These are phyloP conservation scores for Aspergillus arachidicola DNA, from an alignment of 2,329 filamentous ascomycete species.

Conservation along the genomic window DNA sequence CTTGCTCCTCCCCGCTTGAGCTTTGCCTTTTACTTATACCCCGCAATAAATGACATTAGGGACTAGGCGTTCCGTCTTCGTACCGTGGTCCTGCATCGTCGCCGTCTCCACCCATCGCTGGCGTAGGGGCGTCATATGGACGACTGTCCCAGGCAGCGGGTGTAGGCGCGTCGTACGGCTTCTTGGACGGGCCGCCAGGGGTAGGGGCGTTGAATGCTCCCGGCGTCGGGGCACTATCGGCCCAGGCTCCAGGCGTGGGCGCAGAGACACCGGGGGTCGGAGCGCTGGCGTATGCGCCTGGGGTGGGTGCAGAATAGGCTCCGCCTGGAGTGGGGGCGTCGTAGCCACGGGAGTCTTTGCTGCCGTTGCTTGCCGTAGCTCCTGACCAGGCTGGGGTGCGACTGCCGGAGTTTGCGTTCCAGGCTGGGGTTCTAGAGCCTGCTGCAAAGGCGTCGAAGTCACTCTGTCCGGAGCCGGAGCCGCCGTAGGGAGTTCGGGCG, in stretches of 20 bases:
- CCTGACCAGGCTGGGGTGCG: constrained; percentile 51
- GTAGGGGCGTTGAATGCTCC: constrained; percentile 50
- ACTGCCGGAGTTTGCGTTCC: constrained; percentile 51
- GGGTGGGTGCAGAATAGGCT: constrained; percentile 66
- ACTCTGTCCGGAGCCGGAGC: constrained; percentile 64
- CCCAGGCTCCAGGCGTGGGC: constrained; percentile 52
- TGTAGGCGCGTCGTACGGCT: constrained; percentile 40
- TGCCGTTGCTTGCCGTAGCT: constrained; percentile 30
- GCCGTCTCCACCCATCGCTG: constrained; percentile 39
- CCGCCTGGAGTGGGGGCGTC: constrained; percentile 76
- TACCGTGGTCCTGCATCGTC: constrained; percentile 48
- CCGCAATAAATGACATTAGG: constrained; percentile 23
- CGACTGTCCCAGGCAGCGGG: constrained; percentile 40
- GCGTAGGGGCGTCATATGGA: constrained; percentile 52
- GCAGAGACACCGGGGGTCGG: constrained; percentile 71
- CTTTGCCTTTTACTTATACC: not conserved
- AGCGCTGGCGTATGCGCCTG: constrained; percentile 58
- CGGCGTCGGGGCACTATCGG: constrained; percentile 49
- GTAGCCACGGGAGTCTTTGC: constrained; percentile 51
- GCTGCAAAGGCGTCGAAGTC: constrained; percentile 67
- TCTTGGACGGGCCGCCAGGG: constrained; percentile 38
- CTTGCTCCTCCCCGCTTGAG: not conserved
- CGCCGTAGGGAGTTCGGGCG: constrained; percentile 70
- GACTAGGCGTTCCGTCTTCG: constrained; percentile 47
- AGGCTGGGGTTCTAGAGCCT: constrained; percentile 78